Conservation (phyloP, 805 yeast genomes). For the Saturnispora ahearnii region DNA sequence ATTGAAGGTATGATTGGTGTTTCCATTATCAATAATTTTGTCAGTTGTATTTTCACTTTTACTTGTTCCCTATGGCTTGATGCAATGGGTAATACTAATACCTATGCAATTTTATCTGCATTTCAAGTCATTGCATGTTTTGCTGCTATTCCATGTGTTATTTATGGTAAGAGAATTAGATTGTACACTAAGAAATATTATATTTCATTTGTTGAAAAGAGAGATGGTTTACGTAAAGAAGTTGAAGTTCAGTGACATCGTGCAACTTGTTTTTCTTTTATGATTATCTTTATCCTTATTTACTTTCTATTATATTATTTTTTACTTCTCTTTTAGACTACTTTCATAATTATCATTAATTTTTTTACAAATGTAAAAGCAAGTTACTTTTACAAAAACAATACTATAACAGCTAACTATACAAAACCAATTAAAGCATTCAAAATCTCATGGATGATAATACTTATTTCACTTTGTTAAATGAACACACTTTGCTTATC, state of each 20-base stretch:
- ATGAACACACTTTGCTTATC: no score
- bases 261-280: neutral
- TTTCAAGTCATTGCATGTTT: slow-evolving; percentile 47
- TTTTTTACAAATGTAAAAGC: no score
- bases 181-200: slow-evolving; percentile 50
- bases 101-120: slow-evolving; percentile 53
- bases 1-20: slow-evolving; percentile 68
- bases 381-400: no score
- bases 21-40: slow-evolving; percentile 51
- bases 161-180: slow-evolving; percentile 47
- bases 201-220: slow-evolving; percentile 41
- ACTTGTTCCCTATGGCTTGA: slow-evolving; percentile 54
- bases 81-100: slow-evolving; percentile 46
- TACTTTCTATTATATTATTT: no score
- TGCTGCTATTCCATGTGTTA: slow-evolving; percentile 38
- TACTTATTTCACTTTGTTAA: no score
- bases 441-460: no score
- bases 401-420: no score
- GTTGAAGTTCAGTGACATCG: slow-evolving; percentile 4
- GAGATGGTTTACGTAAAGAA: slow-evolving; percentile 32
- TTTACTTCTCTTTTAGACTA: no score
- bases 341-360: no score
- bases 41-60: slow-evolving; percentile 60
- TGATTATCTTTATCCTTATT: neutral
- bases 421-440: no score